phyloP scores from a whole-genome alignment of 805 yeast genomes.

The Sungouiella thailandica region DNA sequence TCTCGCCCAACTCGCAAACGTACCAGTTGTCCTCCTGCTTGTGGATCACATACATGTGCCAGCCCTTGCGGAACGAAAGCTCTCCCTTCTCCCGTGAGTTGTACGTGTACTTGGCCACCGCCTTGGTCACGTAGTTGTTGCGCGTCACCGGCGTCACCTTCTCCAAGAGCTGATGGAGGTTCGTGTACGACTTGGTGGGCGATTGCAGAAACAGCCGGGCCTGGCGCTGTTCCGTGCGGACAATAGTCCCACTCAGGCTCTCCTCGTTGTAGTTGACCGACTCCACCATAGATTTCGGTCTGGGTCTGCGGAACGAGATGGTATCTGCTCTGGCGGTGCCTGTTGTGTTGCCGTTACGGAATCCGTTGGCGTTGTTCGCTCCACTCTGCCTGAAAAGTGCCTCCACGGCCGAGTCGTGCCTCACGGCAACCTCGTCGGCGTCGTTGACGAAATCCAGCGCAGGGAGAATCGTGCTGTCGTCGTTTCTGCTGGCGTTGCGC shows the following conservation, averaged over 20 bases:
- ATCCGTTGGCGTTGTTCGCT: too few species aligned
- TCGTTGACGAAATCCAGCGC: conserved; percentile 33
- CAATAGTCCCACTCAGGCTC: conserved; percentile 5
- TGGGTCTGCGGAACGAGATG: conserved; percentile 15
- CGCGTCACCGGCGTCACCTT: too few species aligned
- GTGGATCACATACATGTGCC: conserved; percentile 39
- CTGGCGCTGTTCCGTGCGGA: too few species aligned
- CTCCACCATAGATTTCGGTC: conserved; percentile 12
- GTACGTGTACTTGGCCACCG: conserved; percentile 35
- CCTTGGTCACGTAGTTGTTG: conserved; percentile 28
- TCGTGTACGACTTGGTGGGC: conserved; percentile 31
- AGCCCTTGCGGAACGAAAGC: conserved; percentile 33
- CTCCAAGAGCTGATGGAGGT: conserved; percentile 27
- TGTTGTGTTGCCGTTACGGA: too few species aligned
- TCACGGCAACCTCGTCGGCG: conserved; percentile 30
- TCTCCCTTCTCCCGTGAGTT: conserved; percentile 40
- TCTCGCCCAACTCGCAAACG: conserved; percentile 37
- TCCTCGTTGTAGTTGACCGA: not conserved
- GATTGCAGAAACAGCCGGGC: conserved; percentile 24
- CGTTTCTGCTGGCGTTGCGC: conserved; percentile 12
- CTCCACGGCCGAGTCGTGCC: too few species aligned
- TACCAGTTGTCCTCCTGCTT: conserved; percentile 43
- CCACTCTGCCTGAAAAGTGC: too few species aligned
- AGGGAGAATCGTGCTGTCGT: conserved; percentile 7
- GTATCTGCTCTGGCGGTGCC: too few species aligned